These are phyloP conservation scores for Pseudopithomyces maydicus DNA, from an alignment of 2,329 filamentous ascomycete species.

Conservation along the genomic window DNA sequence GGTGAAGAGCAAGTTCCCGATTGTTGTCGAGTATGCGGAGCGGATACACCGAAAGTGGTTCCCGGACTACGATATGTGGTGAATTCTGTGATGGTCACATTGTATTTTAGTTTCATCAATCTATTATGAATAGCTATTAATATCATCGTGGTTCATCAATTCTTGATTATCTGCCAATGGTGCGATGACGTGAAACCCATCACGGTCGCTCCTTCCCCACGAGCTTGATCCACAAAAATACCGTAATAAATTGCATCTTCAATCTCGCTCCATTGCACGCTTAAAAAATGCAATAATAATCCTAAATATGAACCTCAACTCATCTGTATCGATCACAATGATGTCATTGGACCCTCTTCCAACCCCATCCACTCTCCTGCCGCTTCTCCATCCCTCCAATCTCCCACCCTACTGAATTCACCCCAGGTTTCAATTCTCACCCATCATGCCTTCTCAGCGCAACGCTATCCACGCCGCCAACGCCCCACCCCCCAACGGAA, in stretches of 20 bases:
- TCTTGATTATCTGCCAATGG: too few relatives aligned
- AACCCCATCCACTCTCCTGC: not conserved
- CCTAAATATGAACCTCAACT: not conserved
- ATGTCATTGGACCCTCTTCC: not conserved
- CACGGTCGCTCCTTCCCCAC: too few relatives aligned
- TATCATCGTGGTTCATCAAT: too few relatives aligned
- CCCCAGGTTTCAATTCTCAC: not conserved
- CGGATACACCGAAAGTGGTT: constrained; percentile 64
- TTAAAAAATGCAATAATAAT: too few relatives aligned
- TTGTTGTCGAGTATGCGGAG: constrained; percentile 60
- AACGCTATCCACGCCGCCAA: constrained; percentile 1
- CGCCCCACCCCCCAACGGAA: constrained; percentile 5
- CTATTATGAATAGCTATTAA: too few relatives aligned
- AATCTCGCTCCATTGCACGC: too few relatives aligned
- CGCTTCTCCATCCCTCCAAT: not conserved
- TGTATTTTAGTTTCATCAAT: too few relatives aligned
- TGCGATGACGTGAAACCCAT: too few relatives aligned
- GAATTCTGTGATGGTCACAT: too few relatives aligned
- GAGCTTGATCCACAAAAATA: too few relatives aligned
- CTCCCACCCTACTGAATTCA: not conserved
- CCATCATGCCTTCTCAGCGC: constrained; percentile 1
- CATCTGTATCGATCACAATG: not conserved
- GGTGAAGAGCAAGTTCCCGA: constrained; percentile 53
- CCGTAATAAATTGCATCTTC: too few relatives aligned
- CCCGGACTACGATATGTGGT: constrained; percentile 58